Conservation (phyloP, 1,284 basidiomycete species). For the Volvariella surrecta region DNA sequence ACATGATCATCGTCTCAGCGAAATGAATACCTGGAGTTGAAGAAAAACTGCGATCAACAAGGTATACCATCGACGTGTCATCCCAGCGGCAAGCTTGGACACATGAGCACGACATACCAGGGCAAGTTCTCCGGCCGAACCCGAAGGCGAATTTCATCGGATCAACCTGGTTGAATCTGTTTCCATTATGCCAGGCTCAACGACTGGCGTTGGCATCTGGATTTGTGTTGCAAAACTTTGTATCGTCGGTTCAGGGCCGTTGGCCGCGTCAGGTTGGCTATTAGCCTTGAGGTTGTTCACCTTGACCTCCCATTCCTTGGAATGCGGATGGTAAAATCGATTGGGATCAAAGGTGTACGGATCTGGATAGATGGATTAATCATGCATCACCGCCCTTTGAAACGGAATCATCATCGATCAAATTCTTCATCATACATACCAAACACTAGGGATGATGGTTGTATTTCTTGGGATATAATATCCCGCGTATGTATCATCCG, state of each 20-base stretch:
- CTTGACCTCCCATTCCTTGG: no score
- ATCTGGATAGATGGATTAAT: constrained; percentile 29
- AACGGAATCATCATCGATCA: not conserved
- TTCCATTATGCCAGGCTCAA: not conserved
- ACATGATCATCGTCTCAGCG: constrained; percentile 29
- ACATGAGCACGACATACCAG: constrained; percentile 18
- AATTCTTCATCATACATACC: constrained; percentile 20
- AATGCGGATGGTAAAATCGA: constrained; percentile 21
- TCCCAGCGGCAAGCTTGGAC: not conserved
- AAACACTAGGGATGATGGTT: constrained; percentile 35
- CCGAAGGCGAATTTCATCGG: constrained; percentile 30
- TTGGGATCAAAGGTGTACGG: constrained; percentile 36
- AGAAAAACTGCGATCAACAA: not conserved
- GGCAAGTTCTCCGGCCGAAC: constrained; percentile 34
- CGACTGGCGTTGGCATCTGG: not conserved
- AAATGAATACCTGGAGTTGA: constrained; percentile 26
- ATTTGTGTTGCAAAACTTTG: no score
- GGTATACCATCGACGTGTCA: not conserved
- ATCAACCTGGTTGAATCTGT: constrained; percentile 17
- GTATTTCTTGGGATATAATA: constrained; percentile 33
- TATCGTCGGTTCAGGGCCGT: no score
- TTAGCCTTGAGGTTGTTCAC: not conserved
- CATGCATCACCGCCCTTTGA: constrained; percentile 36
- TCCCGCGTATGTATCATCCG: constrained; percentile 35
- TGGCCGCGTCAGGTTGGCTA: no score